Base-by-base conservation (phyloP, 164 flowering plant genomes). In the Macadamia tetraphylla region DNA sequence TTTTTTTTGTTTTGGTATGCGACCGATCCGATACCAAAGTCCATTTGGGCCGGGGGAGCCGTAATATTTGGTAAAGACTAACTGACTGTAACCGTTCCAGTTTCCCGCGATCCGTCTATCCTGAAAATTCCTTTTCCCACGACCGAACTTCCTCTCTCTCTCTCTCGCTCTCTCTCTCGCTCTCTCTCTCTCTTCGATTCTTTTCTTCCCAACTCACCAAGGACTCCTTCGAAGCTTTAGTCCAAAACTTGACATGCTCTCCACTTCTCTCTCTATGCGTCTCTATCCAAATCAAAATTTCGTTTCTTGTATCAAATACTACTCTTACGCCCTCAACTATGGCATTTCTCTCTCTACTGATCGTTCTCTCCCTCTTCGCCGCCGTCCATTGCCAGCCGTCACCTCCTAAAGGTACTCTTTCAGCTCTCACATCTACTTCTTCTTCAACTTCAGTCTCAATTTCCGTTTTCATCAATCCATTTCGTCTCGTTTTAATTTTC, bases 341-440 rank as follows among this genome's bases (percentile, higher is more conserved):
- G 84, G 52, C 78, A 58, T 23, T 70, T 59, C 65, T 72, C 63
- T 60, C 58, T 73, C 70, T 72, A 63, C 60, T 65, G 68, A 44
- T 78, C 79, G 18, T 77, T 64, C 56, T 75, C 62, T 63, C 75
- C 46, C 51, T 81, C 63, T 74, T 83, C 71, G n/a, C 71, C 62
- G 9, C 76, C 23, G 70, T 78, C 17, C 55, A 49, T 52, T 79
- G 87, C 60, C 84, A 74, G 53, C 23, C 81, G 48, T 70, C 70
- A 17, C 60, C 75, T 51, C 88, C 77, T 46, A 71, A 42, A 76
- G 85, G 89, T 79, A 75, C 13, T 71, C 42, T n/a, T 8, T n/a
- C 48, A 62, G 15, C 17, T 68, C 40, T 60, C 32, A 35, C 5
- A 35, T 2, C 5, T 35, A 2, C 40, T 5, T 5, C 40, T 35